phyloP scores from a whole-genome alignment of 305 asterid species.

The Fraxinus baroniana region DNA sequence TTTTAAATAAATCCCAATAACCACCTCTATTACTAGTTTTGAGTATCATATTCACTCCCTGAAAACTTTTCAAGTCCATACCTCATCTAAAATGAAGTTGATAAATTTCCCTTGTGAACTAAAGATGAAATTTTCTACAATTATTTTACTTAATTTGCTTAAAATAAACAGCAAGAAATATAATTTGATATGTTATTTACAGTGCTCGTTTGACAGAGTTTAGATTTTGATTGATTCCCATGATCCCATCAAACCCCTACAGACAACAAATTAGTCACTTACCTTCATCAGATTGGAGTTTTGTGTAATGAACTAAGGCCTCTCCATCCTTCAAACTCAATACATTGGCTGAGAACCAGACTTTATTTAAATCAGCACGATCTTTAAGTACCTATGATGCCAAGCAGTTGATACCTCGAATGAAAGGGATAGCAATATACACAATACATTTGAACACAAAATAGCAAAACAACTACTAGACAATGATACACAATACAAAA shows the following conservation, averaged over 20 bases:
- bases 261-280: slow-evolving; percentile 28
- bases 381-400: slow-evolving; percentile 72
- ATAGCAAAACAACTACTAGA: slow-evolving; percentile 10
- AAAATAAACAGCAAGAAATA: neutral
- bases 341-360: slow-evolving; percentile 80
- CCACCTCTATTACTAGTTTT: neutral
- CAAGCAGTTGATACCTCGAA: slow-evolving; percentile 22
- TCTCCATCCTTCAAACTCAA: slow-evolving; percentile 63
- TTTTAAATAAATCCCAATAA: neutral
- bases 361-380: slow-evolving; percentile 55
- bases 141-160: neutral
- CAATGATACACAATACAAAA: slow-evolving; percentile 11
- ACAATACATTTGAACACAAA: neutral
- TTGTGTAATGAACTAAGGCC: slow-evolving; percentile 69
- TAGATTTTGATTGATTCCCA: neutral
- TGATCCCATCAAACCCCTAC: slow-evolving; percentile 18
- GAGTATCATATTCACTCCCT: neutral
- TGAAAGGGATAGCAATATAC: slow-evolving; percentile 12
- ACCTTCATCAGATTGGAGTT: slow-evolving; percentile 70
- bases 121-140: neutral
- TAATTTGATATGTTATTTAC: neutral
- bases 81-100: neutral
- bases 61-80: neutral
- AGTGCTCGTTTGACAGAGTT: neutral
- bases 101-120: neutral